Conservation (phyloP, 352 stramenopile species). For the Phytophthora sojae region DNA sequence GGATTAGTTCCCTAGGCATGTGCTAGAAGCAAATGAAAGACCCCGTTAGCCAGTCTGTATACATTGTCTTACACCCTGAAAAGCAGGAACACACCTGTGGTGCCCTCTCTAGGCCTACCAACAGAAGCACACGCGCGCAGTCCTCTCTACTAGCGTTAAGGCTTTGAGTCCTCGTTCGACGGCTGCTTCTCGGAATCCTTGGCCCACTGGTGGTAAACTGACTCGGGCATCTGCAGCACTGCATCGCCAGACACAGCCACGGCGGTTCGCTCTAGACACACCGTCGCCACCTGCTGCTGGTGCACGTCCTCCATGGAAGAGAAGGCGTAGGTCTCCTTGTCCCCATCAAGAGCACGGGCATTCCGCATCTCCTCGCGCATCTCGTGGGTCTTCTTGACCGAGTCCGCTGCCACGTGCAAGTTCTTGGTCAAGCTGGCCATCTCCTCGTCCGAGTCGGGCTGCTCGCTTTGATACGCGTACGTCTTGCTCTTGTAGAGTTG, state of each 20-base stretch:
- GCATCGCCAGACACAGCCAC: conserved; percentile 79
- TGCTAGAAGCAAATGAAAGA: background rate
- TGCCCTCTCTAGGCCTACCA: too few species aligned
- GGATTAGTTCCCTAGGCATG: background rate
- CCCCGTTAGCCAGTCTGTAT: background rate
- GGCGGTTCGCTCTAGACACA: conserved; percentile 73
- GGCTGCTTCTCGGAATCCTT: conserved; percentile 29
- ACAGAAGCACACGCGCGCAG: too few species aligned
- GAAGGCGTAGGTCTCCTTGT: conserved; percentile 51
- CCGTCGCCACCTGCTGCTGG: conserved; percentile 63
- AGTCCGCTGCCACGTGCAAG: conserved; percentile 52
- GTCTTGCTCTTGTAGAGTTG: conserved; percentile 67
- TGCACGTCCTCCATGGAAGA: conserved; percentile 80
- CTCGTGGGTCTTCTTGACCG: conserved; percentile 70
- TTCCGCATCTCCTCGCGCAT: conserved; percentile 55
- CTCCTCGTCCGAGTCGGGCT: conserved; percentile 61
- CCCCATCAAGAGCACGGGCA: conserved; percentile 25
- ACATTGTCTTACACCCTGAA: background rate
- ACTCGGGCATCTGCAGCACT: conserved; percentile 74
- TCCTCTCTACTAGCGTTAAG: background rate
- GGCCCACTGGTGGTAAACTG: conserved; percentile 73
- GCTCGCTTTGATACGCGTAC: conserved; percentile 40
- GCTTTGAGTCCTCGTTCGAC: background rate
- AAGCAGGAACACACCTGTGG: too few species aligned
- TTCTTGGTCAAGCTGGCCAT: conserved; percentile 68